Evolutionary conservation across 306 rosid genomes (phyloP).

Genomic region (Echinosophora koreensis): DNA sequence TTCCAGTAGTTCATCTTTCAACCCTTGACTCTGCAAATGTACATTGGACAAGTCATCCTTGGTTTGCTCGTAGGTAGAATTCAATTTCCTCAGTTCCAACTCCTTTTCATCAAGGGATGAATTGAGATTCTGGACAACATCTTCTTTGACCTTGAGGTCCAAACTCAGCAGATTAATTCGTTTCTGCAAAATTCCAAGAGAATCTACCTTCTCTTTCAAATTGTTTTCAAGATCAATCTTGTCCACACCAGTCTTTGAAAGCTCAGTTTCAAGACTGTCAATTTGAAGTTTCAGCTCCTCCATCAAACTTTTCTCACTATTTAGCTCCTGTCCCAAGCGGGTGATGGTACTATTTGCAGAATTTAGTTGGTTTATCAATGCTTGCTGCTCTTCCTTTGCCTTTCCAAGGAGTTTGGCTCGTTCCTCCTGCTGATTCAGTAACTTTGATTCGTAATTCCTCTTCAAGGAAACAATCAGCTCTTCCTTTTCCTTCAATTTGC

Average conservation of each 20-base stretch:
- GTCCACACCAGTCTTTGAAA: slow-evolving; percentile 22
- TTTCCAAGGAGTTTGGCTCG: slow-evolving; percentile 63
- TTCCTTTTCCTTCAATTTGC: slow-evolving; percentile 77
- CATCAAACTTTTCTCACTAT: slow-evolving; percentile 63
- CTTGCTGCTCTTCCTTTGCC: slow-evolving; percentile 72
- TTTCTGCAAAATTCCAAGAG: slow-evolving; percentile 9
- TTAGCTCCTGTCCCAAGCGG: slow-evolving; percentile 71
- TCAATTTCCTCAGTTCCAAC: slow-evolving; percentile 68
- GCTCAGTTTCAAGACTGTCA: slow-evolving; percentile 48
- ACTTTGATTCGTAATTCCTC: slow-evolving; percentile 70
- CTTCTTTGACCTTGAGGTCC: slow-evolving; percentile 70
- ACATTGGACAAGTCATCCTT: slow-evolving; percentile 63
- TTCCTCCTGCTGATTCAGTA: slow-evolving; percentile 73
- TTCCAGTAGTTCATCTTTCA: slow-evolving; percentile 67
- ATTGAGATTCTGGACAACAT: slow-evolving; percentile 59
- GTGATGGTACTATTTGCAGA: slow-evolving; percentile 62
- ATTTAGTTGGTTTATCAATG: slow-evolving; percentile 63
- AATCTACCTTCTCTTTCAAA: slow-evolving; percentile 7
- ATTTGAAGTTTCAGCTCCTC: slow-evolving; percentile 70
- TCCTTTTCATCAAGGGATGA: slow-evolving; percentile 78
- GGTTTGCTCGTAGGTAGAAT: slow-evolving; percentile 54
- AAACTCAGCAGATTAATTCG: slow-evolving; percentile 61
- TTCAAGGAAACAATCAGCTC: slow-evolving; percentile 62
- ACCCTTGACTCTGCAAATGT: slow-evolving; percentile 61
- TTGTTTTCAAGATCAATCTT: slow-evolving; percentile 57